Percentiles rank a stretch among this genome's conserved stretches.
These are phyloP conservation scores for Solanum appendiculatum DNA, from an alignment of 257 asterid genomes.

Conservation along the genomic window DNA sequence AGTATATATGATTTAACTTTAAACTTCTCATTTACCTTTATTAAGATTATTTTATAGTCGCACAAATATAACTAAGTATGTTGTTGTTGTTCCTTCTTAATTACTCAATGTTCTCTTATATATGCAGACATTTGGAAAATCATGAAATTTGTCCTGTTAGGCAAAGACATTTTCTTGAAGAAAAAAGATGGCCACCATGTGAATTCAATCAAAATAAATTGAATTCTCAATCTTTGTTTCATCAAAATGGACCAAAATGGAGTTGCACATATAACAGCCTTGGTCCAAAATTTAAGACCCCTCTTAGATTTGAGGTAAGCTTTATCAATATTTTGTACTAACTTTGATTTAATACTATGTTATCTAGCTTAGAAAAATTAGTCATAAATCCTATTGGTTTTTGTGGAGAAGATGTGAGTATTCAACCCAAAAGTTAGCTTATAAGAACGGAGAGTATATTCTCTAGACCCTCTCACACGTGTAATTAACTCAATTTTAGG, in stretches of 20 bases:
- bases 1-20: neutral
- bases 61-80: neutral
- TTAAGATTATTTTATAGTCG: neutral
- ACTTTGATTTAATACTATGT: neutral
- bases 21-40: neutral
- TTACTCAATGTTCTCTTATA: neutral
- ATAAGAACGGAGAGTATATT: no score
- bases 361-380: neutral
- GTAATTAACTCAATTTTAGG: no score
- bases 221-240: constrained; percentile 5
- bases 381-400: neutral
- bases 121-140: neutral
- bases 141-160: constrained; percentile 18
- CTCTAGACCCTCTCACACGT: no score
- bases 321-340: neutral
- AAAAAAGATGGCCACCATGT: constrained; percentile 53
- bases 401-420: neutral
- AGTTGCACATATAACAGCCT: constrained; percentile 1
- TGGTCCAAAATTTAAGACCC: constrained; percentile 13
- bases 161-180: constrained; percentile 44
- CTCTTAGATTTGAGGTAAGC: constrained; percentile 27
- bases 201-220: constrained; percentile 16
- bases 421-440: neutral
- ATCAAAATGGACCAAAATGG: constrained; percentile 4
- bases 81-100: neutral